Conservation (phyloP, 805 yeast species). For the Vanderwaltozyma verrucispora region DNA sequence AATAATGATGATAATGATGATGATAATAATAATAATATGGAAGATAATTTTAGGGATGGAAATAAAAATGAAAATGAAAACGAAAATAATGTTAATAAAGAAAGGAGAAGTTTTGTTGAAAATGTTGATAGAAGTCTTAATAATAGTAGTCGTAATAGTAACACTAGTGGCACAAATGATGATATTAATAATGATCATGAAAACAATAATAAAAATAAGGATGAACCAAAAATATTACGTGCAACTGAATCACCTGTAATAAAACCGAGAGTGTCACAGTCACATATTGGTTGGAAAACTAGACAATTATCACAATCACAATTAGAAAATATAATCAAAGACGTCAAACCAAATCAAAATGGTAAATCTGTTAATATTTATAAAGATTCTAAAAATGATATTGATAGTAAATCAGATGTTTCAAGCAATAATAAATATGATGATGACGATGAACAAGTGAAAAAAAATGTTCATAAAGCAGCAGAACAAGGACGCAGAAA, state of each 20-base stretch:
- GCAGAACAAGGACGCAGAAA: conserved; percentile 97
- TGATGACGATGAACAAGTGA: conserved; percentile 1
- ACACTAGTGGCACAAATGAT: too few relatives aligned
- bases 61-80: background rate
- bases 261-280: conserved; percentile 8
- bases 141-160: too few relatives aligned
- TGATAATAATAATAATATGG: background rate
- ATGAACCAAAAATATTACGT: conserved; percentile 6
- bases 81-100: background rate
- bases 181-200: conserved; percentile 4
- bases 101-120: too few relatives aligned
- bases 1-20: conserved; percentile 1
- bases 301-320: conserved; percentile 3
- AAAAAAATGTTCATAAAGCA: conserved; percentile 53
- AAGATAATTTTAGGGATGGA: background rate
- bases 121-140: too few relatives aligned
- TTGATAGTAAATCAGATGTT: too few relatives aligned
- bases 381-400: background rate
- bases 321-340: conserved; percentile 1
- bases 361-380: too few relatives aligned
- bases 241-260: conserved; percentile 24
- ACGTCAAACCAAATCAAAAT: background rate
- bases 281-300: background rate
- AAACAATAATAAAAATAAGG: background rate
- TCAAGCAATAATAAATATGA: background rate